Percentiles rank a stretch among this genome's conserved stretches.
phyloP scores from a whole-genome alignment of 257 asterid genomes.

The Rauvolfia tetraphylla region DNA sequence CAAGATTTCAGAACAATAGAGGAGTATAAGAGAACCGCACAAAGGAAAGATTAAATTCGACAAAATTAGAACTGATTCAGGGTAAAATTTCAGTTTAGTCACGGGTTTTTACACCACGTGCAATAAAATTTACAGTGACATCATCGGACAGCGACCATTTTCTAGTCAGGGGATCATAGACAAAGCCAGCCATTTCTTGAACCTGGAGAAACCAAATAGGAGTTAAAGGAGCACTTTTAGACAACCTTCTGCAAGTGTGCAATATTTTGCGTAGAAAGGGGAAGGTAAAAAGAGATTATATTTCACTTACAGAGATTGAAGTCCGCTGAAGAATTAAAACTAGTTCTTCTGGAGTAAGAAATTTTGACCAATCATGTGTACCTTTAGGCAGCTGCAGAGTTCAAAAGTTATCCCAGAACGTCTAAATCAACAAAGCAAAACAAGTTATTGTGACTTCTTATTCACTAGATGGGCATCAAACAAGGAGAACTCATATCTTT shows the following conservation, averaged over 20 bases:
- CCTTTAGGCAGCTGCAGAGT: slow-evolving; percentile 67
- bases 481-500: not conserved
- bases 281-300: not conserved
- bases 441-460: not conserved
- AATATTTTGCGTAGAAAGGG: not conserved
- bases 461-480: not conserved
- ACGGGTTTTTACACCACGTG: slow-evolving; percentile 49
- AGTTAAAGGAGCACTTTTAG: not conserved
- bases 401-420: slow-evolving; percentile 8
- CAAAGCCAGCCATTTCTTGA: slow-evolving; percentile 77
- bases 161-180: slow-evolving; percentile 63
- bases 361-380: slow-evolving; percentile 86
- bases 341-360: slow-evolving; percentile 82
- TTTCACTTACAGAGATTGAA: slow-evolving; percentile 59
- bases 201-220: slow-evolving; percentile 41
- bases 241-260: not conserved
- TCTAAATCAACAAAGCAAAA: not conserved
- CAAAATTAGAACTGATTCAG: not conserved
- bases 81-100: slow-evolving; percentile 14
- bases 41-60: not conserved
- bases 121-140: slow-evolving; percentile 69
- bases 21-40: not conserved
- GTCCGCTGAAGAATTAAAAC: slow-evolving; percentile 64
- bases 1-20: not conserved
- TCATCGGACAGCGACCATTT: slow-evolving; percentile 80